Percentiles rank a stretch among this genome's conserved stretches.
Evolutionary conservation across 768 basidiomycete species (phyloP).

Genomic region (Lepiota brunneoincarnata): DNA sequence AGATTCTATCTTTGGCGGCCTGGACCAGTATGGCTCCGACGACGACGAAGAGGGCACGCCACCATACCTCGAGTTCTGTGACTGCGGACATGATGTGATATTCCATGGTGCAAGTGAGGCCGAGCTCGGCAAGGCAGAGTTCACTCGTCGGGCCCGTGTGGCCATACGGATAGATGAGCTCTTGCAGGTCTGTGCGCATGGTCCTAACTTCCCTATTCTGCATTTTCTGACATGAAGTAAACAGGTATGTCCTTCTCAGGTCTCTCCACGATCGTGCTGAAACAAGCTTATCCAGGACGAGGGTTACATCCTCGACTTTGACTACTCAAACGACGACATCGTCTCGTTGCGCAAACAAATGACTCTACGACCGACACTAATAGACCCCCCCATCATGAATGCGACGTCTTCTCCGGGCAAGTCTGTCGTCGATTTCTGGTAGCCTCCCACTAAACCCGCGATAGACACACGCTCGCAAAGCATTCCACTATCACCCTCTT

Average conservation of each 20-base stretch:
- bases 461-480: slow-evolving; percentile 29
- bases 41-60: slow-evolving; percentile 63
- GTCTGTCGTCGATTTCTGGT: slow-evolving; percentile 14
- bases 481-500: slow-evolving; percentile 40
- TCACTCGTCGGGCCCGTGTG: slow-evolving; percentile 67
- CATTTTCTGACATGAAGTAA: not conserved
- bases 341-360: slow-evolving; percentile 70
- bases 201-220: slow-evolving; percentile 13
- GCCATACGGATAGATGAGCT: slow-evolving; percentile 82
- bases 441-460: slow-evolving; percentile 12
- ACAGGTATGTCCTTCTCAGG: slow-evolving; percentile 10
- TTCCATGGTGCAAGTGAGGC: slow-evolving; percentile 67
- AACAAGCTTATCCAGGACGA: slow-evolving; percentile 50
- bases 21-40: slow-evolving; percentile 70
- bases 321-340: slow-evolving; percentile 70
- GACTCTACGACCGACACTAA: slow-evolving; percentile 44
- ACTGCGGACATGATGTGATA: slow-evolving; percentile 63
- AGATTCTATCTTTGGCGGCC: slow-evolving; percentile 49
- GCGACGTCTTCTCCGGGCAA: slow-evolving; percentile 52
- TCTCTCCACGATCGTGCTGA: not conserved
- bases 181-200: slow-evolving; percentile 57
- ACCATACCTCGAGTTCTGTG: slow-evolving; percentile 59
- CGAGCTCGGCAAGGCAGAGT: slow-evolving; percentile 58
- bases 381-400: slow-evolving; percentile 43
- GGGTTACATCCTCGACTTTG: slow-evolving; percentile 76